A percentile compares a stretch with the other conserved stretches of the same genome.
phyloP scores from a whole-genome alignment of 1,139 yeast genomes.

The Pichia inconspicua region DNA sequence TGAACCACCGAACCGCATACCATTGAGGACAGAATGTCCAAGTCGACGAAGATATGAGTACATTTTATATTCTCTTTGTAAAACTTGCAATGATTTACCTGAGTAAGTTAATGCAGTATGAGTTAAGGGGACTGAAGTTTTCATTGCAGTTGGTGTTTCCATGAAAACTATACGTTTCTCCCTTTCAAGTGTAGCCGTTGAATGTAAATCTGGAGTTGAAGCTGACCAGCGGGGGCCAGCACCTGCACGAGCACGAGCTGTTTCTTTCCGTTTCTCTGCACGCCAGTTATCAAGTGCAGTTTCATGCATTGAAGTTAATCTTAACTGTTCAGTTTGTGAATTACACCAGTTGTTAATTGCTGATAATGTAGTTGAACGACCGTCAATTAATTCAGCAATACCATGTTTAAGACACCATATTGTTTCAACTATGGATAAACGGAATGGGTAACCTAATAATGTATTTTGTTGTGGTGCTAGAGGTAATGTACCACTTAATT shows the following conservation, averaged over 20 bases:
- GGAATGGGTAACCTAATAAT: conserved; percentile 75
- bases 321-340: background rate
- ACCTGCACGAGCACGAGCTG: background rate
- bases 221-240: background rate
- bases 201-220: background rate
- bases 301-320: background rate
- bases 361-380: too few relatives aligned
- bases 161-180: conserved; percentile 14
- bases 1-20: conserved; percentile 84
- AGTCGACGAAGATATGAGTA: background rate
- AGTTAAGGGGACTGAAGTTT: too few relatives aligned
- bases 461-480: conserved; percentile 87
- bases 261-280: conserved; percentile 6
- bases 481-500: conserved; percentile 74
- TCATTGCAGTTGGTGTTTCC: conserved; percentile 8
- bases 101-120: too few relatives aligned
- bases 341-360: background rate
- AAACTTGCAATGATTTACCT: background rate
- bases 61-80: background rate
- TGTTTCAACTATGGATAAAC: conserved; percentile 66
- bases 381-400: conserved; percentile 23
- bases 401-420: conserved; percentile 50
- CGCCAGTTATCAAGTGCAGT: conserved; percentile 11
- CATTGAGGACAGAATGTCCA: conserved; percentile 66
- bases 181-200: background rate